These are phyloP conservation scores for Penicillium hesseltinei DNA, from an alignment of 2,329 filamentous ascomycete genomes.

Conservation along the genomic window DNA sequence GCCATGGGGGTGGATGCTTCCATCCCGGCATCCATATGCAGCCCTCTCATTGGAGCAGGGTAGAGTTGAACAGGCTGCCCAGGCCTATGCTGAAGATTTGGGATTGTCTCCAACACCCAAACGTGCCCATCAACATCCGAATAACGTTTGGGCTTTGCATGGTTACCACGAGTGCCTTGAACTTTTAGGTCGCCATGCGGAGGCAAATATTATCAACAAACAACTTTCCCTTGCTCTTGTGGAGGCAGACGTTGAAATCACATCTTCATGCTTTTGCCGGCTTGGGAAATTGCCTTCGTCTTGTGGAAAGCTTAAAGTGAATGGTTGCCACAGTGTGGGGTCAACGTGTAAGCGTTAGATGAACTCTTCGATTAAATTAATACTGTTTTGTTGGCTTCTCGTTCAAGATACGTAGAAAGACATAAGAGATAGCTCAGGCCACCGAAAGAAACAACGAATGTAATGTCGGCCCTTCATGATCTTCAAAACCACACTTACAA, in stretches of 20 bases:
- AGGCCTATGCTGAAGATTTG: slow-evolving; percentile 60
- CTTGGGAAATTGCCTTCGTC: slow-evolving; percentile 12
- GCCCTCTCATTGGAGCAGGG: slow-evolving; percentile 67
- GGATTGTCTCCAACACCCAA: slow-evolving; percentile 58
- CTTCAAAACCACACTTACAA: background rate
- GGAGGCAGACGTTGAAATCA: slow-evolving; percentile 58
- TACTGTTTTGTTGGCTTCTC: background rate
- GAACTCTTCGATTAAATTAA: background rate
- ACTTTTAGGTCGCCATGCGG: slow-evolving; percentile 49
- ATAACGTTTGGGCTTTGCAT: slow-evolving; percentile 73
- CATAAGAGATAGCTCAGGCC: too few species aligned
- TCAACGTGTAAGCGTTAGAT: background rate
- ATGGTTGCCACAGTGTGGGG: slow-evolving; percentile 2
- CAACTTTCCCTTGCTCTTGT: slow-evolving; percentile 53
- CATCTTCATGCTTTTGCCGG: slow-evolving; percentile 58
- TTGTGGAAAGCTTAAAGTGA: background rate
- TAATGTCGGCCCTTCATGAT: background rate
- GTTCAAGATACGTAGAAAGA: background rate
- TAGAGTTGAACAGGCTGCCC: slow-evolving; percentile 52
- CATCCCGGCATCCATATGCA: slow-evolving; percentile 66
- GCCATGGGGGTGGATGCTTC: slow-evolving; percentile 77
- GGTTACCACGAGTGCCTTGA: slow-evolving; percentile 68
- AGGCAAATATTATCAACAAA: slow-evolving; percentile 48
- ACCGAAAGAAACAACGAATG: background rate
- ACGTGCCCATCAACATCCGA: slow-evolving; percentile 63